phyloP scores from a whole-genome alignment of 2,329 filamentous ascomycete genomes.

The Fusarium sp. region DNA sequence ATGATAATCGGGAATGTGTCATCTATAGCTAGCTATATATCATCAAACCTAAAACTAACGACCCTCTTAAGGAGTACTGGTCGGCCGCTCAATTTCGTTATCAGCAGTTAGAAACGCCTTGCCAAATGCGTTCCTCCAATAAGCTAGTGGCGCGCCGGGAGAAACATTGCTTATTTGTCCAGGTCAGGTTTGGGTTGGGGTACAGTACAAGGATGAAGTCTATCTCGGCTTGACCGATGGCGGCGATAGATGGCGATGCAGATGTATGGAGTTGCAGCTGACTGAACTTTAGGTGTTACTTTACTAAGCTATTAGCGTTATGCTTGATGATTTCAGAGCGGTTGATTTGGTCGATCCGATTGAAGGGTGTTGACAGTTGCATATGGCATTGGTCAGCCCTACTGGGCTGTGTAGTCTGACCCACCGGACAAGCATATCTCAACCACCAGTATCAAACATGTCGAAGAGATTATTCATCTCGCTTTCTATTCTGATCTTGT shows the following conservation, averaged over 20 bases:
- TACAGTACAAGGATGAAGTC: not conserved
- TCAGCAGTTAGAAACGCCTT: not conserved
- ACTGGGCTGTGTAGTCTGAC: not conserved
- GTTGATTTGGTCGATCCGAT: not conserved
- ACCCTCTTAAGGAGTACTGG: not conserved
- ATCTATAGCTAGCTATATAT: not conserved
- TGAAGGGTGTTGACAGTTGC: not conserved
- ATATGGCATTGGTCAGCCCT: slow-evolving; percentile 8
- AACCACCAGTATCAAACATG: not conserved
- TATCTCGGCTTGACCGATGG: slow-evolving; percentile 21
- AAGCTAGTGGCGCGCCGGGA: not conserved
- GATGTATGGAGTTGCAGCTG: not conserved
- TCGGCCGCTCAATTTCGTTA: not conserved
- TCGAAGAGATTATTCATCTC: not conserved
- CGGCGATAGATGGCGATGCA: not conserved
- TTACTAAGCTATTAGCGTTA: slow-evolving; percentile 5
- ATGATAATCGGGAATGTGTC: too few species aligned
- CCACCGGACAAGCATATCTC: not conserved
- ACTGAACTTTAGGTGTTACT: not conserved
- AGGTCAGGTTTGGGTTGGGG: not conserved
- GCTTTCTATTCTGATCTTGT: not conserved
- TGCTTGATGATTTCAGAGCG: not conserved
- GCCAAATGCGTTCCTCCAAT: not conserved
- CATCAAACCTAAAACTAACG: not conserved
- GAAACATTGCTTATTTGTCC: not conserved